Percentiles rank a stretch among this genome's conserved stretches.
Evolutionary conservation across 2,329 filamentous ascomycete genomes (phyloP).

Genomic region (Neodidymelliopsis sp.): DNA sequence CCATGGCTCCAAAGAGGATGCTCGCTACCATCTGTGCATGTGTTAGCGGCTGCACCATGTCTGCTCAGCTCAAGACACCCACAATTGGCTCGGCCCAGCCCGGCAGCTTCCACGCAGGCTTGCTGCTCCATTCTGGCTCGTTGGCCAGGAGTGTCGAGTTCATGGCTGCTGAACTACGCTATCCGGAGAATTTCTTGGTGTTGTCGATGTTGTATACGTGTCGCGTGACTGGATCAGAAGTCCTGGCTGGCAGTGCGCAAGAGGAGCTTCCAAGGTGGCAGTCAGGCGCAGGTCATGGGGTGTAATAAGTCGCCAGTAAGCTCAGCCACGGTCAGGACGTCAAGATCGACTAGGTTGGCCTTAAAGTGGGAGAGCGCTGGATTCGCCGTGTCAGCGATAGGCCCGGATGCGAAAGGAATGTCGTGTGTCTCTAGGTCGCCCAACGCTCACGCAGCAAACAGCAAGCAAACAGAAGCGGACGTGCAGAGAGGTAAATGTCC

Average conservation of each 20-base stretch:
- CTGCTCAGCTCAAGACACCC: conserved; percentile 17
- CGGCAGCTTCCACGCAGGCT: conserved; percentile 53
- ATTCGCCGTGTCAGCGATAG: conserved; percentile 5
- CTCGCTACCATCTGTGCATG: conserved; percentile 56
- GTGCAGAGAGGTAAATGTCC: no score
- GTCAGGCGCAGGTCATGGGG: conserved; percentile 8
- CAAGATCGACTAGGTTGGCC: conserved; percentile 10
- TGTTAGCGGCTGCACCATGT: conserved; percentile 3
- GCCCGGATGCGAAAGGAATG: conserved; percentile 6
- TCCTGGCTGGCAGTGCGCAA: background rate
- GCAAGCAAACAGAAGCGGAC: no score
- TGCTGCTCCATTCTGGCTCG: conserved; percentile 49
- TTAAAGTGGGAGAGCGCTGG: conserved; percentile 4
- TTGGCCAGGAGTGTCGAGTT: conserved; percentile 19
- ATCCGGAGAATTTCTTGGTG: background rate
- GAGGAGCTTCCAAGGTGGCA: background rate
- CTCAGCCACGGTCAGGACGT: conserved; percentile 13
- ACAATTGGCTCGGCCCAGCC: conserved; percentile 53
- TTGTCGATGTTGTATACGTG: background rate
- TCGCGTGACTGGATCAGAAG: conserved; percentile 15
- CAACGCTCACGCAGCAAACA: no score
- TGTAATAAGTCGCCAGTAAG: conserved; percentile 7
- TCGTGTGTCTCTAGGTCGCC: conserved; percentile 3
- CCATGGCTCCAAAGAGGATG: conserved; percentile 59
- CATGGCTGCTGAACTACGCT: background rate